Evolutionary conservation across 1,139 yeast species (phyloP), one percentile per base, ranked within the genome.

Genomic region (Protomyces macrosporus): DNA sequence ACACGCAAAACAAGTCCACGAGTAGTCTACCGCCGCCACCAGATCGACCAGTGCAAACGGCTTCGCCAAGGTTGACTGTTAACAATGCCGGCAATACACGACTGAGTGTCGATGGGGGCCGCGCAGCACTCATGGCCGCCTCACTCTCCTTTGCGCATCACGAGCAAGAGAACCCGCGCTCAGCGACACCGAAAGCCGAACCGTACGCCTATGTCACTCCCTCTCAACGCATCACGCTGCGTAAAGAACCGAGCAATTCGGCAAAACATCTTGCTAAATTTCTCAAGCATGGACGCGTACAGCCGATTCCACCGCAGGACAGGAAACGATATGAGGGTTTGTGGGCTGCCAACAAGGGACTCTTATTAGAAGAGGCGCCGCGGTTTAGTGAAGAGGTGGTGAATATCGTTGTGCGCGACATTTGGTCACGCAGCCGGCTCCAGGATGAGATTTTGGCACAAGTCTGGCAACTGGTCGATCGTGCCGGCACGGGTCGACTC

Each of bases 281-380:
- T 33, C 30, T 45, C 23, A 58, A 58, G 40, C 62, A 58, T 23
- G 62, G 62, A 23, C 33, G 52, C 10, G 56, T 58, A 7, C 62
- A 58, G 45, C 62, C 63, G 23, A 54, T 90, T 12, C 81, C 88
- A 0, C 90, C 86, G 36, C 81, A 79, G 48, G 97, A 91, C 72
- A 79, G 89, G 66, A 90, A 90, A 71, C 75, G 97, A 55, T 91
- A 91, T 73, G 97, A 91, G 74, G 95, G 96, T 16, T 81, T 91
- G 32, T 91, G 96, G 96, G 95, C 87, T 0, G 85, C 95, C 58
- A 91, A 91, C 71, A 84, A 83, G 67, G 63, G 60, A 40, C 30
- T 48, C 6, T 39, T 45, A n/a, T 33, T 54, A 12, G 64, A 60
- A 33, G 59, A 60, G 16, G 52, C 12, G 4, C 65, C 70, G 4